Base-by-base conservation (phyloP, 768 basidiomycete species). In the Pholiota molesta region DNA sequence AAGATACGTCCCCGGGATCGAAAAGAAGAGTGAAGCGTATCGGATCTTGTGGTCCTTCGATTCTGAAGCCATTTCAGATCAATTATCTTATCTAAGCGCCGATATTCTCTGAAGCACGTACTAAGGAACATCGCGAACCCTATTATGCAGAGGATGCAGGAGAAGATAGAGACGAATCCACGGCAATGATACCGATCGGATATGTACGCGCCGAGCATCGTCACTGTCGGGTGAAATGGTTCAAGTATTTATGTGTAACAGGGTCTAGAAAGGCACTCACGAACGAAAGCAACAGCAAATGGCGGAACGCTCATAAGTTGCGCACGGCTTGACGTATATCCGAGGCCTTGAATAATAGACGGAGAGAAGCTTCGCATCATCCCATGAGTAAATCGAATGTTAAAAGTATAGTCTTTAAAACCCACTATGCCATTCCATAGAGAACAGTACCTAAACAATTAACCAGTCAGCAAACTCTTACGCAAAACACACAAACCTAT, bases 231-330 rank as follows among this genome's bases (percentile, higher is more conserved):
- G 52, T n/a, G 31, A 28, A 40, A 37, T 19, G 21, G 13, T 37
- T 37, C 13, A 4, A 37, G 5, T 37, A 13, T 9, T 37, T 37
- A 37, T 37, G 10, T 37, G 35, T 14, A 3, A 42, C 26, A 33
- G 14, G 21, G 59, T 53, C 23, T 28, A 2, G 3, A 52, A 55
- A 44, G 28, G 21, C 3, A 72, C 83, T 64, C 35, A 83, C 84
- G 69, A 19, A 78, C 70, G 67, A 86, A 86, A 17, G 83, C 83
- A 17, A 66, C 67, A 2, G 80, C 82, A 47, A 82, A 87, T 2
- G 86, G 86, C 14, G 81, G 80, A 2, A 89, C 88, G 14, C 83
- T 86, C 79, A 87, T 84, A 2, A 90, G 76, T 67, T 90, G 87
- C 11, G 85, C 83, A 23, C 75, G 71, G 33, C 82, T 76, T 0